Evolutionary conservation across 2,329 filamentous ascomycete genomes (phyloP).

Genomic region (Pestalotiopsis sp.): DNA sequence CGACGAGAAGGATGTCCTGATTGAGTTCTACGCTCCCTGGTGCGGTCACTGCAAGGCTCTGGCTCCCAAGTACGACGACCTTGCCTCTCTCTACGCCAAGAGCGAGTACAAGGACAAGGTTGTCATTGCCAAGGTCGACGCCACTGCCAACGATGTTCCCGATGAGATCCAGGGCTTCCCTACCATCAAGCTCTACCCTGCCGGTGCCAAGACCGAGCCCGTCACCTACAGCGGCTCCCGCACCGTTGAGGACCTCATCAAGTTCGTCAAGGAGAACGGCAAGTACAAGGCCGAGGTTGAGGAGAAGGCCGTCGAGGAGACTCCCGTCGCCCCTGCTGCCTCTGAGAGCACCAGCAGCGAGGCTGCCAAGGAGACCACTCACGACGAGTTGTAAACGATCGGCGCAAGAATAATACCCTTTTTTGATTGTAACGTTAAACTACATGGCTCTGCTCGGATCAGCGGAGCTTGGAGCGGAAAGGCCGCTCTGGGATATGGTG

Average conservation of each 20-base stretch:
- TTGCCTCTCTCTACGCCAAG: constrained; percentile 76
- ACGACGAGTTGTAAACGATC: constrained; percentile 75
- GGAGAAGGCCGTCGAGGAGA: constrained; percentile 58
- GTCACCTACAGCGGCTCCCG: constrained; percentile 87
- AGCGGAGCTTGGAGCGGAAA: constrained; percentile 11
- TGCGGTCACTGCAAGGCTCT: constrained; percentile 99
- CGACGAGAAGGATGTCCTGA: constrained; percentile 92
- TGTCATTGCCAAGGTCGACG: constrained; percentile 95
- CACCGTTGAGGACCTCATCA: constrained; percentile 86
- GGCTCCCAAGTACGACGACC: constrained; percentile 94
- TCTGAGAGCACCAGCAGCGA: constrained; percentile 47
- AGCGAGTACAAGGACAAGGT: constrained; percentile 82
- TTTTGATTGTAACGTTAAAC: constrained; percentile 14
- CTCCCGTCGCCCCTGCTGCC: constrained; percentile 51
- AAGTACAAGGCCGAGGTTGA: constrained; percentile 78
- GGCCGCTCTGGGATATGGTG: constrained; percentile 14
- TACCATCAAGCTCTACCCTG: constrained; percentile 97
- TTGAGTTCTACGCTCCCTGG: constrained; percentile 99
- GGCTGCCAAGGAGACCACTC: constrained; percentile 49
- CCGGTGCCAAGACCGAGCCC: constrained; percentile 82
- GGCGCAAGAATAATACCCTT: constrained; percentile 19
- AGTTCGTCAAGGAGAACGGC: constrained; percentile 94
- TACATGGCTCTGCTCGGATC: constrained; percentile 14
- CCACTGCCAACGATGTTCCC: constrained; percentile 92
- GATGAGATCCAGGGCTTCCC: constrained; percentile 98